Evolutionary conservation across 2,329 filamentous ascomycete genomes (phyloP), one percentile per base, ranked within the genome.

Genomic region (Arthrobotrys musiformis): DNA sequence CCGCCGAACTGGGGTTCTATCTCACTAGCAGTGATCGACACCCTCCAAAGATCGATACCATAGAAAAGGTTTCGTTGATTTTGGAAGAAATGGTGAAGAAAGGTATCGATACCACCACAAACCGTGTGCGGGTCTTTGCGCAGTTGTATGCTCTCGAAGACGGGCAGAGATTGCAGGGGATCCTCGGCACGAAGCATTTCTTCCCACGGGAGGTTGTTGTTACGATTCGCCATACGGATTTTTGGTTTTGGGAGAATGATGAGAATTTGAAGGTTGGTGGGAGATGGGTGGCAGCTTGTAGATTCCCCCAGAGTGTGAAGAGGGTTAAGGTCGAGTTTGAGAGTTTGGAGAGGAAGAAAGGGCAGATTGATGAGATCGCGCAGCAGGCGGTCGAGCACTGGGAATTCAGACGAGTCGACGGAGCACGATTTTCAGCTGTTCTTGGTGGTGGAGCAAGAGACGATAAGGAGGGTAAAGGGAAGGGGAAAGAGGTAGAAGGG

Each of bases 181-280:
- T 86, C 0, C 78, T 86, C 0, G 15, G 22, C 0, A 81, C 80
- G 46, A 79, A 75, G 0, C 66, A 80, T 11, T 82, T 86, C 33
- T 72, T 80, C 5, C 85, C 85, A 0, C 81, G 80, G 0, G 79
- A 74, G 1, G 61, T 87, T 0, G 85, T 83, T 0, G 79, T 88
- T 9, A 87, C 86, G 0, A 83, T 88, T 6, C 84, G 86, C 0
- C 86, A 87, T 70, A 83, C 85, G 1, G 86, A 87, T 75, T 87
- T 85, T 82, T 86, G 85, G 85, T 81, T 60, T 17, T 86, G 85
- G 85, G 84, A 86, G 78, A 0, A 58, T 0, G 82, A 86, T 61
- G 46, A 79, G 2, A 81, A 81, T 1, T 80, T 87, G 4, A 72
- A 79, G 3, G 83, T 86, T 28, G 79, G 82, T 0, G 82, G 81